Conservation (phyloP, 2,329 filamentous ascomycete species). For the Colletotrichum chrysophilum region DNA sequence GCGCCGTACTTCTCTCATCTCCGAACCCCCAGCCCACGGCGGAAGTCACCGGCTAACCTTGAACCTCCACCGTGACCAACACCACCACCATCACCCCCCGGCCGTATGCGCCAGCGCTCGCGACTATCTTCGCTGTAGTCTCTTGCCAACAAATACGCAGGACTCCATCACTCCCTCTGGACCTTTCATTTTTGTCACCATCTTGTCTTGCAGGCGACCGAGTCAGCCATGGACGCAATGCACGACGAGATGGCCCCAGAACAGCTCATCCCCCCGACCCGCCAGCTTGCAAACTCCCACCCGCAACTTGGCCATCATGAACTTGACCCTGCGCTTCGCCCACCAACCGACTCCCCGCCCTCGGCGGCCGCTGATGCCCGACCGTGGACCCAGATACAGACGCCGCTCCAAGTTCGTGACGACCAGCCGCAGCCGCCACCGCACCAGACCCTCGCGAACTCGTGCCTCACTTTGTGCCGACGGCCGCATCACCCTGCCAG, state of each 20-base stretch:
- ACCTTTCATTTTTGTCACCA: background rate
- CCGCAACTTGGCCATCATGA: background rate
- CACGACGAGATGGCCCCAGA: constrained; percentile 28
- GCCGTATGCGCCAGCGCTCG: background rate
- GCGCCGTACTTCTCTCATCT: background rate
- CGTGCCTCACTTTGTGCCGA: background rate
- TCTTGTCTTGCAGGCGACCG: constrained; percentile 10
- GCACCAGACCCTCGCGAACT: background rate
- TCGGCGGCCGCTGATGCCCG: constrained; percentile 32
- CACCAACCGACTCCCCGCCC: constrained; percentile 21
- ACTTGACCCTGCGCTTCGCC: constrained; percentile 22
- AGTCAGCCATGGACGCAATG: constrained; percentile 16
- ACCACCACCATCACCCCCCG: background rate
- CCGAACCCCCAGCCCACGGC: background rate
- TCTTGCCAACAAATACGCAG: background rate
- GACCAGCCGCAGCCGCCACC: background rate
- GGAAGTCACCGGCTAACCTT: background rate
- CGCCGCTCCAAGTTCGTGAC: background rate
- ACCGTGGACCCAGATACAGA: constrained; percentile 17
- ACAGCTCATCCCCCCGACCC: constrained; percentile 38
- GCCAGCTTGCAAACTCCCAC: constrained; percentile 31
- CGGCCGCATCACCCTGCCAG: background rate
- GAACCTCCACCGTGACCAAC: background rate
- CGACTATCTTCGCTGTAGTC: background rate
- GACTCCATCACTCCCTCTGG: background rate